These are phyloP conservation scores for Uronychia binucleata DNA, from an alignment of 73 alveolate genomes.

Conservation along the genomic window DNA sequence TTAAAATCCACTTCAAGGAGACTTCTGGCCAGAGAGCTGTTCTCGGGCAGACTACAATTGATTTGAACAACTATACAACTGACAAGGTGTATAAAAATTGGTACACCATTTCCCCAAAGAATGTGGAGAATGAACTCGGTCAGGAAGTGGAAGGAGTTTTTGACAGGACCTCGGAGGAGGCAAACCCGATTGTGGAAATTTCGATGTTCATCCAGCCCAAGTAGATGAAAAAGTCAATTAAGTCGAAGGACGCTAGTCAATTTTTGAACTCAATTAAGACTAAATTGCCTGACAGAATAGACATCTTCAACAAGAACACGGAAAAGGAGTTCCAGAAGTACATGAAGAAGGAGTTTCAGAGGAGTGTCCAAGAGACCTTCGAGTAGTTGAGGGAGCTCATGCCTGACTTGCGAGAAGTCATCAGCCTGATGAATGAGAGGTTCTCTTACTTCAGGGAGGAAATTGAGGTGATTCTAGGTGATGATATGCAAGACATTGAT, in stretches of 20 bases:
- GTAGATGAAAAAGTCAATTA: neutral
- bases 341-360: conserved; percentile 28
- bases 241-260: neutral
- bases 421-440: neutral
- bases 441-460: neutral
- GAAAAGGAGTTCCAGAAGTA: conserved; percentile 27
- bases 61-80: neutral
- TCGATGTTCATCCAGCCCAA: neutral
- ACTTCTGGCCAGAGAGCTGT: neutral
- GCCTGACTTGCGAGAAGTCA: neutral
- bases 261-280: conserved; percentile 38
- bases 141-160: neutral
- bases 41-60: neutral
- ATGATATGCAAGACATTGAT: neutral
- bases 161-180: neutral
- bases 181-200: neutral
- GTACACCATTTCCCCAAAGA: neutral
- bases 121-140: neutral
- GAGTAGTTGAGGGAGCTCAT: neutral
- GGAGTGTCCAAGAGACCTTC: conserved; percentile 1
- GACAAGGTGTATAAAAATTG: neutral
- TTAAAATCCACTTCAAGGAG: neutral
- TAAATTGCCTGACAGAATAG: conserved; percentile 42
- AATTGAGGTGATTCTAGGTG: neutral
- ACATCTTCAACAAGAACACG: conserved; percentile 30